Evolutionary conservation across 441 rosid species (phyloP).

Genomic region (Erodium texanum): DNA sequence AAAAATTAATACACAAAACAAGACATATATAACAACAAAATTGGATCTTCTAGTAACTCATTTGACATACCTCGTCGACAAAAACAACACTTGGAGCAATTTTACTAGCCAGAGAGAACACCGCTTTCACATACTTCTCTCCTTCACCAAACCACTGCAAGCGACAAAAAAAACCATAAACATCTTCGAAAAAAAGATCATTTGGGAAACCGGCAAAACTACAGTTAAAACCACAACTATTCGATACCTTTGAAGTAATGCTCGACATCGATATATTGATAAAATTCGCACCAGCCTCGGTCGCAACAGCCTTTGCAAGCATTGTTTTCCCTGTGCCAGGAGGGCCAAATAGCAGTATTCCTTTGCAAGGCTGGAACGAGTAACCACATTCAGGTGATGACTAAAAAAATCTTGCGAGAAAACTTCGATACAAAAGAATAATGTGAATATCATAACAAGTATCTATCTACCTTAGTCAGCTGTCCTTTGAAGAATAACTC

Average conservation of each 20-base stretch:
- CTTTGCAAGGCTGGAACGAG: constrained; percentile 74
- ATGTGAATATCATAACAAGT: neutral
- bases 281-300: constrained; percentile 98
- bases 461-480: constrained; percentile 65
- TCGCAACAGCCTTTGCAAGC: constrained; percentile 99
- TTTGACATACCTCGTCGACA: constrained; percentile 80
- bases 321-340: constrained; percentile 99
- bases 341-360: constrained; percentile 93
- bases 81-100: constrained; percentile 93
- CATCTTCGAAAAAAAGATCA: neutral
- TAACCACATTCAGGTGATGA: neutral
- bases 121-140: constrained; percentile 95
- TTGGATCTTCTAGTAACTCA: neutral
- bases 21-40: neutral
- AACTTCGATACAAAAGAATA: neutral
- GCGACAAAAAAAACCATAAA: constrained; percentile 3
- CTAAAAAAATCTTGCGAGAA: no score
- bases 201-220: neutral
- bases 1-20: neutral
- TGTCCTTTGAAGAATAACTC: constrained; percentile 96
- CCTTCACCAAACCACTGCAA: constrained; percentile 99
- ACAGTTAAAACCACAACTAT: neutral
- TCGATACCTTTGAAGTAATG: constrained; percentile 83
- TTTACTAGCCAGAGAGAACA: constrained; percentile 97
- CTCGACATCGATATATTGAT: constrained; percentile 99